Conservation (phyloP, 176 grass and related monocot species). For the Neostapfia colusana region DNA sequence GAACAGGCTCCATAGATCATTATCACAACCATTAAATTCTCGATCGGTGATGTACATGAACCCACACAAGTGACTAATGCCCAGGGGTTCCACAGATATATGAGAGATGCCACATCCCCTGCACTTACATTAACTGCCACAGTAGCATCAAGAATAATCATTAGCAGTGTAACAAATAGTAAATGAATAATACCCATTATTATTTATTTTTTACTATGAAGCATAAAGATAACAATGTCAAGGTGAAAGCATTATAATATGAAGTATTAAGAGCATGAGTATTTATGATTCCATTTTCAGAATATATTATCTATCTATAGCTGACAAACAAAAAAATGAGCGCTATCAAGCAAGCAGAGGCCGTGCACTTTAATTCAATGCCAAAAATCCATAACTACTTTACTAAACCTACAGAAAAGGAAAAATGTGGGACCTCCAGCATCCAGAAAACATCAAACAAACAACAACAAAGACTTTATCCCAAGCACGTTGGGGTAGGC, state of each 20-base stretch:
- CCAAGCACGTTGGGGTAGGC: too few species aligned
- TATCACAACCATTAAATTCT: constrained; percentile 91
- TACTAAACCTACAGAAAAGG: not conserved
- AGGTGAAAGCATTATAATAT: not conserved
- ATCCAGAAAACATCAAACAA: not conserved
- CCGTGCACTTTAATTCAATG: not conserved
- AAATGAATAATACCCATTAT: not conserved
- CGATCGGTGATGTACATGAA: constrained; percentile 83
- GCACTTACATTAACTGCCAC: constrained; percentile 53
- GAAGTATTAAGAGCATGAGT: not conserved
- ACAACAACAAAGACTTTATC: too few species aligned
- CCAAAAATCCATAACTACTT: not conserved
- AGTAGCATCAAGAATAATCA: constrained; percentile 27
- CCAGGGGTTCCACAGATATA: constrained; percentile 98
- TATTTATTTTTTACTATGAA: not conserved
- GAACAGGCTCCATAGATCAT: constrained; percentile 90
- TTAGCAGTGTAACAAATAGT: constrained; percentile 14
- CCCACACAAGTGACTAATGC: constrained; percentile 86
- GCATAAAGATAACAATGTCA: not conserved
- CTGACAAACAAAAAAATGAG: not conserved
- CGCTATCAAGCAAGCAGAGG: constrained; percentile 3
- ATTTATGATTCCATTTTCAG: constrained; percentile 22
- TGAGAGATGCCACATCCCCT: constrained; percentile 82
- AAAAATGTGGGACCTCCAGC: not conserved
- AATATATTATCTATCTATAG: not conserved